Evolutionary conservation across 179 eudicot genomes (phyloP).

Genomic region (Beta corolliflora): DNA sequence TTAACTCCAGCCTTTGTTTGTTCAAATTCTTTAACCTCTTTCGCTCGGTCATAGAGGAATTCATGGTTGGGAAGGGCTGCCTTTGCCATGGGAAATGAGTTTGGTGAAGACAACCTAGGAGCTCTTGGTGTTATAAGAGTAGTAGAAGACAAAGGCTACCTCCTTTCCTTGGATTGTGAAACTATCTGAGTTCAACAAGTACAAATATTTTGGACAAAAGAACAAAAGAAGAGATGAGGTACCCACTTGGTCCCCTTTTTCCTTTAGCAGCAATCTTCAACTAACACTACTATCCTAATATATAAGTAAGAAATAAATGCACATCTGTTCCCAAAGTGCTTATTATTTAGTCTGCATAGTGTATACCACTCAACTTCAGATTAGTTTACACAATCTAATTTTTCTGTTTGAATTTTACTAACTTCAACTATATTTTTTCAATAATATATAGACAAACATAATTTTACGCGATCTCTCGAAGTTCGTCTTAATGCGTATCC

Average conservation of each 20-base stretch:
- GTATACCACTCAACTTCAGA: too few relatives aligned
- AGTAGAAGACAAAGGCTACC: conserved; percentile 27
- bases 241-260: conserved; percentile 16
- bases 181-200: neutral
- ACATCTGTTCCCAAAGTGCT: neutral
- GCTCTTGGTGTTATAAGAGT: neutral
- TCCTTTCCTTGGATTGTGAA: conserved; percentile 10
- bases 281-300: too few relatives aligned
- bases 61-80: conserved; percentile 19
- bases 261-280: neutral
- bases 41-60: conserved; percentile 31
- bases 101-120: conserved; percentile 5
- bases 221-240: conserved; percentile 19
- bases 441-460: too few relatives aligned
- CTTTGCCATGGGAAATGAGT: conserved; percentile 28
- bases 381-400: too few relatives aligned
- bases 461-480: too few relatives aligned
- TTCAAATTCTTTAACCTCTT: conserved; percentile 36
- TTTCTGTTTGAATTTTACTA: too few relatives aligned
- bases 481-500: too few relatives aligned
- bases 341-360: neutral
- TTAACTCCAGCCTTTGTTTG: conserved; percentile 48
- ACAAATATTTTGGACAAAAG: conserved; percentile 18
- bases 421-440: too few relatives aligned
- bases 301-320: neutral